Evolutionary conservation across 768 basidiomycete genomes (phyloP).

Genomic region (Macrolepiota albuminosa): DNA sequence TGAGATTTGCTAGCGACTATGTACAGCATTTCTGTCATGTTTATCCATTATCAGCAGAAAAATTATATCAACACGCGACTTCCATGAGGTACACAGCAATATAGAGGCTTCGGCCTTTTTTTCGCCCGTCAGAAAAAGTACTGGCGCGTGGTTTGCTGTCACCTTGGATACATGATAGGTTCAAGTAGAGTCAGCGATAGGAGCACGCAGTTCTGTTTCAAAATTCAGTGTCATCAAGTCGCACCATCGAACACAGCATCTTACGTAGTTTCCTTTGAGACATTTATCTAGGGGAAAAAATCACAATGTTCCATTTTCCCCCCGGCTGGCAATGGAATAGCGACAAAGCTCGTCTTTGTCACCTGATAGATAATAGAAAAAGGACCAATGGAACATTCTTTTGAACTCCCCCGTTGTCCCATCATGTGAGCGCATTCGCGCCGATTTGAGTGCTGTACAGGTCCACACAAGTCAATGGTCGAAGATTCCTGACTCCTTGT

Average conservation of each 20-base stretch:
- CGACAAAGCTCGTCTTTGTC: not conserved
- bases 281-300: not conserved
- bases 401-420: not conserved
- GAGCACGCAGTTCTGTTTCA: not conserved
- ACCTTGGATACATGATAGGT: not conserved
- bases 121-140: not conserved
- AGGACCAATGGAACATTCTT: not conserved
- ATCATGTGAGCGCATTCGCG: not conserved
- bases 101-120: not conserved
- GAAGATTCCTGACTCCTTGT: not conserved
- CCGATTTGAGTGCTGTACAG: not conserved
- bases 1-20: not conserved
- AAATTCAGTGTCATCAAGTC: not conserved
- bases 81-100: not conserved
- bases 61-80: not conserved
- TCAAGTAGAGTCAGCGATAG: not conserved
- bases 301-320: not conserved
- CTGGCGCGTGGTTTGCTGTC: not conserved
- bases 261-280: no score
- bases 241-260: not conserved
- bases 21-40: not conserved
- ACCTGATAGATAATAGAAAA: not conserved
- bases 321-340: not conserved
- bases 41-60: not conserved
- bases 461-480: not conserved